phyloP scores from a whole-genome alignment of 345 rosid species.

The Acer saccharum region DNA sequence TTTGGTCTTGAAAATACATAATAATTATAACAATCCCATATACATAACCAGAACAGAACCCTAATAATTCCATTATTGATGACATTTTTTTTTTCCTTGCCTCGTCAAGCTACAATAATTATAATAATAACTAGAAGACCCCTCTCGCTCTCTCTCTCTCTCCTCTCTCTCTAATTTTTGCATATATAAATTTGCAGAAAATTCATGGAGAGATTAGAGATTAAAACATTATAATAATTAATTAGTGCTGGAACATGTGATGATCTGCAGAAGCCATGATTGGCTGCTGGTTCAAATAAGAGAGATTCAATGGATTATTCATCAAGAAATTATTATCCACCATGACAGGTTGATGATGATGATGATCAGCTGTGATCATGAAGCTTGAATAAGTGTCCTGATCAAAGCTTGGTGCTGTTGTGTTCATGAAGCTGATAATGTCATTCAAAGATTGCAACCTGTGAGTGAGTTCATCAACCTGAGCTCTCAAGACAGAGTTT shows the following conservation, averaged over 20 bases:
- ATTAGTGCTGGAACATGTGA: slow-evolving; percentile 43
- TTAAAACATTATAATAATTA: too few species aligned
- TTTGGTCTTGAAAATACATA: neutral
- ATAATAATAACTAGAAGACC: neutral
- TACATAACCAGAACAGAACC: neutral
- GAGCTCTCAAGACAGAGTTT: slow-evolving; percentile 78
- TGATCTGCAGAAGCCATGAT: slow-evolving; percentile 69
- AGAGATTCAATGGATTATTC: slow-evolving; percentile 50
- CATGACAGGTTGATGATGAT: slow-evolving; percentile 22
- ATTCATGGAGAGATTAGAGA: slow-evolving; percentile 8
- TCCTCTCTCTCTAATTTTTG: neutral
- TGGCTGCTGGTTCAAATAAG: slow-evolving; percentile 69
- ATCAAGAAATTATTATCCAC: slow-evolving; percentile 36
- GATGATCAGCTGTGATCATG: slow-evolving; percentile 25
- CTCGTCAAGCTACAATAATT: neutral
- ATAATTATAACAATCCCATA: neutral
- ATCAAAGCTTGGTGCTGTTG: neutral
- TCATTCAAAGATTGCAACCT: slow-evolving; percentile 75
- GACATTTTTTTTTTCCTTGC: too few species aligned
- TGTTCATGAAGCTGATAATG: slow-evolving; percentile 48
- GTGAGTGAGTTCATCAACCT: slow-evolving; percentile 62
- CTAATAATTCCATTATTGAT: neutral
- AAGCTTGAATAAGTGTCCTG: slow-evolving; percentile 5
- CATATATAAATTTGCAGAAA: neutral
- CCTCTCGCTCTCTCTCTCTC: neutral